A percentile compares a stretch with the other conserved stretches of the same genome.
These are phyloP conservation scores for Neofusicoccum kwambonambiense DNA, from an alignment of 2,329 filamentous ascomycete species.

Conservation along the genomic window DNA sequence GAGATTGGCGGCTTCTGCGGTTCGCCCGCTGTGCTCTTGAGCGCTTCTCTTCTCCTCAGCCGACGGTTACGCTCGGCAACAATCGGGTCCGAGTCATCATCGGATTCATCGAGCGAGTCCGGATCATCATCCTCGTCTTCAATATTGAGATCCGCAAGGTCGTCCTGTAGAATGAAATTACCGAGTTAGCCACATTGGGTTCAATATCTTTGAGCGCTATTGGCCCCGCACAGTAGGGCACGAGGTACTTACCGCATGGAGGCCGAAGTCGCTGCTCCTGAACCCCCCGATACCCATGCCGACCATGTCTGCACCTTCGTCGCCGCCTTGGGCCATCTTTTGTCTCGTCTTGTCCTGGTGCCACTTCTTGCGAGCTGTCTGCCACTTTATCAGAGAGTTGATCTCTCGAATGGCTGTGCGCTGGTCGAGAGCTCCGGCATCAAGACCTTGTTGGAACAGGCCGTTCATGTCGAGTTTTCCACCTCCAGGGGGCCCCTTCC, in stretches of 20 bases:
- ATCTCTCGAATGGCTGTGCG: conserved; percentile 75
- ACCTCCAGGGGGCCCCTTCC: conserved; percentile 73
- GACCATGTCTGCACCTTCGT: conserved; percentile 48
- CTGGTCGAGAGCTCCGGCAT: conserved; percentile 67
- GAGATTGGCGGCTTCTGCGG: conserved; percentile 75
- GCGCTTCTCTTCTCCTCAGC: conserved; percentile 72
- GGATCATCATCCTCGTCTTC: conserved; percentile 64
- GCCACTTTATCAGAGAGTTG: conserved; percentile 84
- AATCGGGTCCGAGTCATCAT: conserved; percentile 84
- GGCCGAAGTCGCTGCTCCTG: conserved; percentile 80
- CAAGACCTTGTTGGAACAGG: conserved; percentile 77
- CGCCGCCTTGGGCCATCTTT: conserved; percentile 87
- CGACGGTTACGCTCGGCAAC: conserved; percentile 78
- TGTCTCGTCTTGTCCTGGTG: conserved; percentile 96
- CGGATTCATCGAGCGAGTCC: conserved; percentile 58
- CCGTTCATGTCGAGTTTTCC: conserved; percentile 94
- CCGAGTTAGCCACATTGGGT: background rate
- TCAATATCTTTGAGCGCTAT: background rate
- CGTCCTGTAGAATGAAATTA: conserved; percentile 46
- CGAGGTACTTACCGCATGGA: conserved; percentile 63
- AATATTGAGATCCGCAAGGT: conserved; percentile 82
- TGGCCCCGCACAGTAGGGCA: background rate
- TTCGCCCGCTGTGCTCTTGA: conserved; percentile 79
- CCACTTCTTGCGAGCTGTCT: conserved; percentile 95
- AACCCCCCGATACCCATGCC: conserved; percentile 49